Evolutionary conservation across 2,329 filamentous ascomycete species (phyloP).

Genomic region (Coniochaeta sp.): DNA sequence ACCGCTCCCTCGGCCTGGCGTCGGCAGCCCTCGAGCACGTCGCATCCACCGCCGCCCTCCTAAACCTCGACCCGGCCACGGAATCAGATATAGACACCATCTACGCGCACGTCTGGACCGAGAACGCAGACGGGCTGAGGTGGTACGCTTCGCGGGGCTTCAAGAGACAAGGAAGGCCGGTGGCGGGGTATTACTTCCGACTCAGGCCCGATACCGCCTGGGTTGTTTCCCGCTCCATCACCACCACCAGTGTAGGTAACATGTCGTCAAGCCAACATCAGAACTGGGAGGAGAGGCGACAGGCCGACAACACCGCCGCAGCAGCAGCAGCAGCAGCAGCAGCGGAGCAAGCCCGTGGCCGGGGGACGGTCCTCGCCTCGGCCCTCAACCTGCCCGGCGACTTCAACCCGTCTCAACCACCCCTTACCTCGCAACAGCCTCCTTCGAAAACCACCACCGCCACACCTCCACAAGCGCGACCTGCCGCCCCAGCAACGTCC

Average conservation of each 20-base stretch:
- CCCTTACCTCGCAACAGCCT: too few species aligned
- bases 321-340: slow-evolving; percentile 2
- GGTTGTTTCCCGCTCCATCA: slow-evolving; percentile 45
- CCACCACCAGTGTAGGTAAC: too few species aligned
- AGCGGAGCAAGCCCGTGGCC: background rate
- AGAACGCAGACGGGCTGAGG: slow-evolving; percentile 53
- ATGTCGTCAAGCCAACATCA: too few species aligned
- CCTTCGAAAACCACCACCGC: too few species aligned
- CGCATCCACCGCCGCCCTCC: slow-evolving; percentile 30
- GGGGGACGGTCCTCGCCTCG: slow-evolving; percentile 18
- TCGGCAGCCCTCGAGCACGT: slow-evolving; percentile 49
- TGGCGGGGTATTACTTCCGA: slow-evolving; percentile 55
- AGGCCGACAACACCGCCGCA: slow-evolving; percentile 5
- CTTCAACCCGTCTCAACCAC: background rate
- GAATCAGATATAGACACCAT: slow-evolving; percentile 34
- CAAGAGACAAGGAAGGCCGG: slow-evolving; percentile 31
- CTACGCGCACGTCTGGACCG: slow-evolving; percentile 63
- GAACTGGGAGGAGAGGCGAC: too few species aligned
- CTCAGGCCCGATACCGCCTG: slow-evolving; percentile 55
- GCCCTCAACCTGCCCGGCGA: slow-evolving; percentile 18
- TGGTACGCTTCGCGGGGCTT: slow-evolving; percentile 59
- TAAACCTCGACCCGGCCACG: slow-evolving; percentile 7
- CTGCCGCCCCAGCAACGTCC: slow-evolving; percentile 15
- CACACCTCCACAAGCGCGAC: background rate
- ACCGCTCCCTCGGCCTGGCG: slow-evolving; percentile 52